Conservation (phyloP, 164 flowering plant species). For the Taxillus chinensis region DNA sequence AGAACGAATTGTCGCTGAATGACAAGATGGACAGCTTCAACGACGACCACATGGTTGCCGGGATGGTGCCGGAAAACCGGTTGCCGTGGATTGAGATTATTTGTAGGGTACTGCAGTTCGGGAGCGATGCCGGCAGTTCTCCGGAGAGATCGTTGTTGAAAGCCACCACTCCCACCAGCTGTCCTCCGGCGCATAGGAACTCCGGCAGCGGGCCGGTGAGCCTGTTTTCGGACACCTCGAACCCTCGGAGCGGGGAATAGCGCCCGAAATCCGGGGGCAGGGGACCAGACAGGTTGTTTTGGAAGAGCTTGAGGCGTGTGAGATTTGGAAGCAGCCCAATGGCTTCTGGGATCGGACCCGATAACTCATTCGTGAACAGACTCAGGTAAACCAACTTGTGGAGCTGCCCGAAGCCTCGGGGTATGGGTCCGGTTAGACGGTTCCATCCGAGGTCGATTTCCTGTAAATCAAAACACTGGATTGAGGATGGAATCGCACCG, state of each 20-base stretch:
- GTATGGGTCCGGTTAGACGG: slow-evolving; percentile 52
- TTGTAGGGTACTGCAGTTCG: slow-evolving; percentile 32
- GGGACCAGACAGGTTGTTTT: slow-evolving; percentile 30
- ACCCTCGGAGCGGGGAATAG: slow-evolving; percentile 18
- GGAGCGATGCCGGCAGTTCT: slow-evolving; percentile 45
- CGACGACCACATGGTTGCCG: slow-evolving; percentile 36
- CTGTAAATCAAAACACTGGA: slow-evolving; percentile 27
- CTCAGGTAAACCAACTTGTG: slow-evolving; percentile 18
- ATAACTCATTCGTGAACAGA: slow-evolving; percentile 32
- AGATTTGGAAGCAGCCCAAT: slow-evolving; percentile 24
- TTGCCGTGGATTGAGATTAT: slow-evolving; percentile 32
- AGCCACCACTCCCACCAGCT: slow-evolving; percentile 28
- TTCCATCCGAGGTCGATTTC: slow-evolving; percentile 48
- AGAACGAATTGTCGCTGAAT: slow-evolving; percentile 28
- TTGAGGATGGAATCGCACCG: slow-evolving; percentile 42
- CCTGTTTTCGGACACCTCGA: slow-evolving; percentile 29
- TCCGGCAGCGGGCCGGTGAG: slow-evolving; percentile 42
- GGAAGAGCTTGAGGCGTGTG: slow-evolving; percentile 20
- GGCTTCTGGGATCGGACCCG: slow-evolving; percentile 36
- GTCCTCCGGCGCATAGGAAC: slow-evolving; percentile 24
- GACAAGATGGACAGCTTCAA: slow-evolving; percentile 12
- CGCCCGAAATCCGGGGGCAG: slow-evolving; percentile 42
- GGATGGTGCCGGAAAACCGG: slow-evolving; percentile 31
- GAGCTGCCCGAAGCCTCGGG: slow-evolving; percentile 47
- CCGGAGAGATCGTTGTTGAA: slow-evolving; percentile 51